These are phyloP conservation scores for Umbelopsis ramanniana DNA, from an alignment of 192 early-diverging fungal genomes.

Conservation along the genomic window DNA sequence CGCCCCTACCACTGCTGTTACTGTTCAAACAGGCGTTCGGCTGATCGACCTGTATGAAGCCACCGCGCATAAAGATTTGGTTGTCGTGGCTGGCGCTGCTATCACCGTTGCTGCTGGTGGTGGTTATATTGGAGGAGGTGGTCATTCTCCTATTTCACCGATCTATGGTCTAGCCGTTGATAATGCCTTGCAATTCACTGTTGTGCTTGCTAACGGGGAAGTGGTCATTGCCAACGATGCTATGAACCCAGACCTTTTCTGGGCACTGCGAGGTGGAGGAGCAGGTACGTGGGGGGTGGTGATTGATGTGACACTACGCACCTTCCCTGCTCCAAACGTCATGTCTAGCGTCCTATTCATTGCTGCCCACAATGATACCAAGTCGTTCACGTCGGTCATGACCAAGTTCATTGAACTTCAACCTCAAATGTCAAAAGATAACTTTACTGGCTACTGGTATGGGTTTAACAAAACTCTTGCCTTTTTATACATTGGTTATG, in stretches of 20 bases:
- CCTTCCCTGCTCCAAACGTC: background rate
- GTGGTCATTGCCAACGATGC: constrained; percentile 40
- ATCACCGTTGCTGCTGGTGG: constrained; percentile 25
- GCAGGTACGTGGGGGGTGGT: constrained; percentile 38
- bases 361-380: background rate
- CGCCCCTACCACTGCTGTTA: background rate
- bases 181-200: constrained; percentile 51
- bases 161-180: constrained; percentile 51
- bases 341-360: background rate
- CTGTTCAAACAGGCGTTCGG: constrained; percentile 42
- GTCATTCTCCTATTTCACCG: constrained; percentile 46
- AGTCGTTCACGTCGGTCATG: background rate
- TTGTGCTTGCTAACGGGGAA: constrained; percentile 51
- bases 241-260: constrained; percentile 55
- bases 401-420: constrained; percentile 12
- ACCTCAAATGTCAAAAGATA: background rate
- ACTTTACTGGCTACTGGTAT: background rate
- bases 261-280: constrained; percentile 64
- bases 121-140: constrained; percentile 46
- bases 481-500: background rate
- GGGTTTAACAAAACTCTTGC: background rate
- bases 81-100: constrained; percentile 22
- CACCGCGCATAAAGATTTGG: background rate
- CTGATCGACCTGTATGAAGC: constrained; percentile 26
- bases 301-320: constrained; percentile 40